A percentile compares a stretch with the other conserved stretches of the same genome.
These are phyloP conservation scores for Boletus rubroflammeus DNA, from an alignment of 768 basidiomycete genomes.

Conservation along the genomic window DNA sequence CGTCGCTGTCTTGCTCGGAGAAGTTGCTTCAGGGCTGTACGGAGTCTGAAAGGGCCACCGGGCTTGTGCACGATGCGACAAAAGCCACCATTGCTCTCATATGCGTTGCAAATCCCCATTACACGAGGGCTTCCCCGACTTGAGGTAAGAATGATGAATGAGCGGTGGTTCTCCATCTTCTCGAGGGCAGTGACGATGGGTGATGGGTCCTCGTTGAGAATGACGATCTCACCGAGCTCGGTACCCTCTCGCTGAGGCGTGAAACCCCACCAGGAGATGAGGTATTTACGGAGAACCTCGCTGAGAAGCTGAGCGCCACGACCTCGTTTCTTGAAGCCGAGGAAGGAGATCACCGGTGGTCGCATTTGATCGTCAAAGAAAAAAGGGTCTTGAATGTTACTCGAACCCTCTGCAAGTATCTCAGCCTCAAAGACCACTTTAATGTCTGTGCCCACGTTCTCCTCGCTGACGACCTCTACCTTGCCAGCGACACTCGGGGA, in stretches of 20 bases:
- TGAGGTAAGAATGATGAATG: slow-evolving; percentile 75
- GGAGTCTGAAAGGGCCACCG: slow-evolving; percentile 74
- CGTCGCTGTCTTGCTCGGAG: slow-evolving; percentile 32
- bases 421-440: slow-evolving; percentile 81
- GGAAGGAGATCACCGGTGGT: slow-evolving; percentile 58
- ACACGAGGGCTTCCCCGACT: slow-evolving; percentile 61
- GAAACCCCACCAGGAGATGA: slow-evolving; percentile 77
- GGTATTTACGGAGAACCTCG: slow-evolving; percentile 59
- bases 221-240: slow-evolving; percentile 64
- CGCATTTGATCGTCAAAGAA: slow-evolving; percentile 37
- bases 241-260: slow-evolving; percentile 38
- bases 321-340: slow-evolving; percentile 66
- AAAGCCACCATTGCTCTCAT: slow-evolving; percentile 80
- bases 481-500: slow-evolving; percentile 86
- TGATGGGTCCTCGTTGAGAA: slow-evolving; percentile 75
- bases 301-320: slow-evolving; percentile 67
- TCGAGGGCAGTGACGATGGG: slow-evolving; percentile 56
- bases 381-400: slow-evolving; percentile 45
- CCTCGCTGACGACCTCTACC: slow-evolving; percentile 91
- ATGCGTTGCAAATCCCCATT: slow-evolving; percentile 61
- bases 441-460: slow-evolving; percentile 88
- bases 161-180: slow-evolving; percentile 51
- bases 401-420: slow-evolving; percentile 38
- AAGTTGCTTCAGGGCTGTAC: slow-evolving; percentile 53
- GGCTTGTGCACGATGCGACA: slow-evolving; percentile 91